A percentile compares a stretch with the other conserved stretches of the same genome.
phyloP scores from a whole-genome alignment of 73 alveolate species.

The Paramecium pentaurelia region DNA sequence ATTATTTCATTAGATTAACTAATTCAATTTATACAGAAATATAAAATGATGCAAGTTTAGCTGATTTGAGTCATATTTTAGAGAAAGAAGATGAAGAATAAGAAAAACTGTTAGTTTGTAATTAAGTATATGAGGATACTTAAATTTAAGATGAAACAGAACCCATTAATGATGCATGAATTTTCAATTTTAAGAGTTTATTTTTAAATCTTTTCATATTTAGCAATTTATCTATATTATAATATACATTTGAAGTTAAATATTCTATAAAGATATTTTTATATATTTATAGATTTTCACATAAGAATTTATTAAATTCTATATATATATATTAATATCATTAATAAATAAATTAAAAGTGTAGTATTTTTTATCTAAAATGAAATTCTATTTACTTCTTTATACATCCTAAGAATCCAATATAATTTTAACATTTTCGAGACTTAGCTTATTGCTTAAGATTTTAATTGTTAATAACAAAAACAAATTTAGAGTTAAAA shows the following conservation, averaged over 20 bases:
- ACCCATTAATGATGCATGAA: neutral
- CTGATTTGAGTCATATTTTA: constrained; percentile 20
- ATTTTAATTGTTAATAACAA: no score
- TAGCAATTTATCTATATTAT: neutral
- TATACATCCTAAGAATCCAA: no score
- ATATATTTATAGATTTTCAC: no score
- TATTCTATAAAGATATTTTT: neutral
- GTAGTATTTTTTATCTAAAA: no score
- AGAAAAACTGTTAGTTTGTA: neutral
- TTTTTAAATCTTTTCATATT: neutral
- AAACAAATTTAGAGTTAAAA: no score
- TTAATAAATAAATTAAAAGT: no score
- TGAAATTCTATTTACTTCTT: no score
- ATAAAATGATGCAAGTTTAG: constrained; percentile 12
- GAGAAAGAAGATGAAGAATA: constrained; percentile 39
- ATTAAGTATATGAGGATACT: neutral
- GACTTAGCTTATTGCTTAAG: no score
- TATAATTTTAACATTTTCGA: no score
- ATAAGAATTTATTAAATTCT: no score
- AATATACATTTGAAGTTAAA: no score
- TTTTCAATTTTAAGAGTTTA: neutral
- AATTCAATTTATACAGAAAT: constrained; percentile 14
- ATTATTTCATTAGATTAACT: constrained; percentile 4
- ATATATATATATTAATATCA: no score
- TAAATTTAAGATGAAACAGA: neutral